Conservation (phyloP, 371 early-diverging fungal species). For the Vittaforma corneae region DNA sequence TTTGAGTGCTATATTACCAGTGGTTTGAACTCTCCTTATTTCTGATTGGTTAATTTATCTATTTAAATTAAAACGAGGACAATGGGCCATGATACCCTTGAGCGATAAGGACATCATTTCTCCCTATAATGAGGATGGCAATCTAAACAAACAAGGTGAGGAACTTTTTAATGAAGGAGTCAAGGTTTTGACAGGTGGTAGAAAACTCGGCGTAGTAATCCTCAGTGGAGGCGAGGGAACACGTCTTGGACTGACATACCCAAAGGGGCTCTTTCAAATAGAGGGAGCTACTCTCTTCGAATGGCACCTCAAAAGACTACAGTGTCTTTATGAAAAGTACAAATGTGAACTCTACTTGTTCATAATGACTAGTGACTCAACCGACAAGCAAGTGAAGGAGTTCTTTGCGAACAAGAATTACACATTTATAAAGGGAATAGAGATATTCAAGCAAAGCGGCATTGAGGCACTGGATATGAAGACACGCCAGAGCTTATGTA, state of each 20-base stretch:
- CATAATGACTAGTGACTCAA: slow-evolving; percentile 52
- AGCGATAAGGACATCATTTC: background rate
- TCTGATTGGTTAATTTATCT: too few species aligned
- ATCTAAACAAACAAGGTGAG: background rate
- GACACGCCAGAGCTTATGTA: slow-evolving; percentile 1
- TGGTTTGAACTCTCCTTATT: too few species aligned
- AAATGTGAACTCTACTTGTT: slow-evolving; percentile 32
- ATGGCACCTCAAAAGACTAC: slow-evolving; percentile 35
- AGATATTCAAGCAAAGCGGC: slow-evolving; percentile 52
- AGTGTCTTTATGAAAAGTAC: slow-evolving; percentile 27
- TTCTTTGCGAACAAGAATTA: slow-evolving; percentile 41
- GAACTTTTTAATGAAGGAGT: background rate
- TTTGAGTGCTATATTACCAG: too few species aligned
- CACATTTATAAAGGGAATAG: slow-evolving; percentile 29
- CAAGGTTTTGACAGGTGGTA: slow-evolving; percentile 11
- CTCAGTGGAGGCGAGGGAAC: slow-evolving; percentile 58
- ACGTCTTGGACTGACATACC: slow-evolving; percentile 45
- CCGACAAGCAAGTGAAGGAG: slow-evolving; percentile 43
- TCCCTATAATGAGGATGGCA: slow-evolving; percentile 6
- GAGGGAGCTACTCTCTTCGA: slow-evolving; percentile 46
- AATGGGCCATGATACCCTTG: slow-evolving; percentile 6
- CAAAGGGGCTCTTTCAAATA: slow-evolving; percentile 55
- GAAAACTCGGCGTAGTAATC: slow-evolving; percentile 45
- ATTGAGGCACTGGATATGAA: slow-evolving; percentile 33
- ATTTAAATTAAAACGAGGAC: too few species aligned